A percentile compares a stretch with the other conserved stretches of the same genome.
Evolutionary conservation across 257 asterid species (phyloP).

Genomic region (Anisodus acutangulus): DNA sequence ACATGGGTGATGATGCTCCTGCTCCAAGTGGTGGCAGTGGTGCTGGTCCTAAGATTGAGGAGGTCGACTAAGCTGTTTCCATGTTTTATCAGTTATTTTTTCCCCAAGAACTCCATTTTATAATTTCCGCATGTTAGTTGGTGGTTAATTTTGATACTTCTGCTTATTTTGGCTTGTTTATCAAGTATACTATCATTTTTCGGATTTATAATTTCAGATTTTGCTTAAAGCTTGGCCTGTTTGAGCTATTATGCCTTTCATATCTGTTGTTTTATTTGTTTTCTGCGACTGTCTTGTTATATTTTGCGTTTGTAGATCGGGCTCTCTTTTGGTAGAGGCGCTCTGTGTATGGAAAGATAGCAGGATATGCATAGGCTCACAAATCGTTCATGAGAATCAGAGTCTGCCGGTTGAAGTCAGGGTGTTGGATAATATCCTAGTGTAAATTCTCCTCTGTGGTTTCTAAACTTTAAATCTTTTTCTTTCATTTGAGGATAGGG

Average conservation of each 20-base stretch:
- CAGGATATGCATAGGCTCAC: too few species aligned
- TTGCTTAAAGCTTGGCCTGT: not conserved
- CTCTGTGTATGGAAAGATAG: too few species aligned
- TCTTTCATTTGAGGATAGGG: too few species aligned
- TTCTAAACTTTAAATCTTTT: too few species aligned
- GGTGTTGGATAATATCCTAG: too few species aligned
- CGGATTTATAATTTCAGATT: slow-evolving; percentile 23
- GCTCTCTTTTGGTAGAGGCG: too few species aligned
- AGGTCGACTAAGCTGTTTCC: slow-evolving; percentile 49
- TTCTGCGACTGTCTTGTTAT: too few species aligned
- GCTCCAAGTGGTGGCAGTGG: slow-evolving; percentile 48
- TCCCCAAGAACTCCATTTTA: not conserved
- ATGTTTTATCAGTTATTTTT: not conserved
- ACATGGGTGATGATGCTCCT: slow-evolving; percentile 59
- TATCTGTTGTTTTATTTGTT: not conserved
- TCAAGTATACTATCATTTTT: slow-evolving; percentile 8
- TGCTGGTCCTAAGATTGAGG: slow-evolving; percentile 68
- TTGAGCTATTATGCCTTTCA: not conserved
- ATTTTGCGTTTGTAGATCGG: too few species aligned
- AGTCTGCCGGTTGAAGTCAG: too few species aligned
- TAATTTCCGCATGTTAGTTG: not conserved
- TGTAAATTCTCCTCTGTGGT: too few species aligned
- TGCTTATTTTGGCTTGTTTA: slow-evolving; percentile 9
- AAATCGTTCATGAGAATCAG: too few species aligned
- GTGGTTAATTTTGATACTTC: not conserved